phyloP scores from a whole-genome alignment of 2,329 filamentous ascomycete species.

The Lecanicillium sp. region DNA sequence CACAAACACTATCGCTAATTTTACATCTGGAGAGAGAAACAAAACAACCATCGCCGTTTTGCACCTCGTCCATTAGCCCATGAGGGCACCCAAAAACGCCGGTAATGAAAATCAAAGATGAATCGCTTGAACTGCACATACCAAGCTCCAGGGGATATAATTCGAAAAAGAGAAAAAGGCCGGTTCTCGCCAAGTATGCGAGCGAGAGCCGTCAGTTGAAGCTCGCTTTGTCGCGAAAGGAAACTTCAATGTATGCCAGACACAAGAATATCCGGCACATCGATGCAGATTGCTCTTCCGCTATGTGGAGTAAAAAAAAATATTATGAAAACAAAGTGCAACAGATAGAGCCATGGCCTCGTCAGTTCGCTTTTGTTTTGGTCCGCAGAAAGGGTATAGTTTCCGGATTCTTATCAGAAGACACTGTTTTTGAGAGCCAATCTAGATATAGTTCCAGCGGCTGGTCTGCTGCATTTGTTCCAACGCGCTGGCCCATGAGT shows the following conservation, averaged over 20 bases:
- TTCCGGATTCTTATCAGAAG: no score
- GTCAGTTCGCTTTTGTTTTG: no score
- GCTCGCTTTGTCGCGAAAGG: no score
- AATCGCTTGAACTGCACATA: neutral
- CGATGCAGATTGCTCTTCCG: no score
- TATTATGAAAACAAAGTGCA: neutral
- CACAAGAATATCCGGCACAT: no score
- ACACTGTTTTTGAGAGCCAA: neutral
- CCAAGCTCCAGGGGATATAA: neutral
- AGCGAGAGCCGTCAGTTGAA: no score
- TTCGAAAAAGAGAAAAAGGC: neutral
- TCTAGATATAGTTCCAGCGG: slow-evolving; percentile 4
- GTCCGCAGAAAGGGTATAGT: no score
- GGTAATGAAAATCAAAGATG: slow-evolving; percentile 2
- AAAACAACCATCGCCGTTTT: neutral
- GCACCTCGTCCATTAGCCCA: neutral
- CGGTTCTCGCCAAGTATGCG: no score
- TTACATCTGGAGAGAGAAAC: slow-evolving; percentile 1
- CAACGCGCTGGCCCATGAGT: slow-evolving; percentile 24
- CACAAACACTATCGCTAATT: slow-evolving; percentile 3
- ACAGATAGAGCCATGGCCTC: no score
- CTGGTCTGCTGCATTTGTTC: slow-evolving; percentile 3
- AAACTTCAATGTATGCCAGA: no score
- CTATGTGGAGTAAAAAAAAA: no score
- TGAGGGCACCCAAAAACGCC: neutral